phyloP scores from a whole-genome alignment of 768 basidiomycete species.

The Chalciporus chontae region DNA sequence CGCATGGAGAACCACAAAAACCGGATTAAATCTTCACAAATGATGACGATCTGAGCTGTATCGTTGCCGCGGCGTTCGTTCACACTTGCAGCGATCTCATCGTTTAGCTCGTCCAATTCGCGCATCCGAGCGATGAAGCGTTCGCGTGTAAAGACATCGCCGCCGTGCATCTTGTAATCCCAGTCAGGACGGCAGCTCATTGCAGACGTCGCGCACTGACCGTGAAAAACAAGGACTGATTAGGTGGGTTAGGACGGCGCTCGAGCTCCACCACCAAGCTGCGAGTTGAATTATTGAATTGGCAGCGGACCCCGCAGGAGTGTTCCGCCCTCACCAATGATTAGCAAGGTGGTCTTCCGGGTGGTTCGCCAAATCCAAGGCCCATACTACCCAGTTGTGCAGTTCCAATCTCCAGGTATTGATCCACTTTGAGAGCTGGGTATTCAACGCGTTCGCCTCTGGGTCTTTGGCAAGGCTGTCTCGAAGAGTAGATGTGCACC shows the following conservation, averaged over 20 bases:
- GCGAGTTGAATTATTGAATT: slow-evolving; percentile 3
- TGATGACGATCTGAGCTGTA: slow-evolving; percentile 26
- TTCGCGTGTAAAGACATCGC: slow-evolving; percentile 21
- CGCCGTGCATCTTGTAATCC: slow-evolving; percentile 21
- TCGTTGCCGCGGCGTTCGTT: slow-evolving; percentile 22
- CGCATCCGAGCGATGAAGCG: slow-evolving; percentile 16
- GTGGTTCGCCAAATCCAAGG: slow-evolving; percentile 27
- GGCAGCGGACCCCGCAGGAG: neutral
- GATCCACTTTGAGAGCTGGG: slow-evolving; percentile 25
- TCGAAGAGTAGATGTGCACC: slow-evolving; percentile 11
- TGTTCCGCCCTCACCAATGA: slow-evolving; percentile 13
- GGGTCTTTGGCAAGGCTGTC: slow-evolving; percentile 13
- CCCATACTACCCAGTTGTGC: slow-evolving; percentile 16
- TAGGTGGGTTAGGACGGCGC: slow-evolving; percentile 16
- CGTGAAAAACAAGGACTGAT: slow-evolving; percentile 18
- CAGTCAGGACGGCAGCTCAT: neutral
- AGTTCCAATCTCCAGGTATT: slow-evolving; percentile 22
- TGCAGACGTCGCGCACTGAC: slow-evolving; percentile 4
- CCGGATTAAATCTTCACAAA: slow-evolving; percentile 21
- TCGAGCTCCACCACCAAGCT: slow-evolving; percentile 23
- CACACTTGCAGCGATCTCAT: slow-evolving; percentile 18
- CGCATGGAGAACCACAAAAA: slow-evolving; percentile 30
- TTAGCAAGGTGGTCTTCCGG: slow-evolving; percentile 24
- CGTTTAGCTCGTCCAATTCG: slow-evolving; percentile 6
- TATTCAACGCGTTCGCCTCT: slow-evolving; percentile 15